Percentiles rank a stretch among this genome's conserved stretches.
Evolutionary conservation across 306 rosid genomes (phyloP).

Genomic region (Dalbergia cultrata): DNA sequence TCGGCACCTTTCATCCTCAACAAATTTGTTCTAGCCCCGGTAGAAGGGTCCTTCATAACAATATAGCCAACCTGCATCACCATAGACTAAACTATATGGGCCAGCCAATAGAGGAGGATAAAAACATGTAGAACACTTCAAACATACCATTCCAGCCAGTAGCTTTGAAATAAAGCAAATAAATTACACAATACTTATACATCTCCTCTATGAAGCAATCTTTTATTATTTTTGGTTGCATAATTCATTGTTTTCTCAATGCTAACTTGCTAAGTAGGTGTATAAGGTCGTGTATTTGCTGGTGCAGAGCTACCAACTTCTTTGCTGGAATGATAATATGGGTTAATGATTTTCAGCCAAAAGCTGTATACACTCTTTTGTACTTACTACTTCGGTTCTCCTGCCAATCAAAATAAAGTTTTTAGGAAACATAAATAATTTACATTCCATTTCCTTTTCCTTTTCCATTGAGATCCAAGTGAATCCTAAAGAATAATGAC

Average conservation of each 20-base stretch:
- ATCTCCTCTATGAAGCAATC: slow-evolving; percentile 5
- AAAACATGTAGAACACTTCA: slow-evolving; percentile 1
- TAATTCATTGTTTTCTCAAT: too few species aligned
- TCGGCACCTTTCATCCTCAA: slow-evolving; percentile 84
- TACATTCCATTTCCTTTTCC: too few species aligned
- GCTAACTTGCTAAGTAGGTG: not conserved
- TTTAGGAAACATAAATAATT: too few species aligned
- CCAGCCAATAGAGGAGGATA: slow-evolving; percentile 11
- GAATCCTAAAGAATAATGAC: too few species aligned
- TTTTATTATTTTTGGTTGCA: not conserved
- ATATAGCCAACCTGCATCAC: slow-evolving; percentile 86
- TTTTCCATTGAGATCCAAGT: too few species aligned
- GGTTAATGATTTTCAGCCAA: slow-evolving; percentile 10
- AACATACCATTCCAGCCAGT: slow-evolving; percentile 19
- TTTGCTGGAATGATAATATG: not conserved
- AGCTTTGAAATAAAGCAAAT: not conserved
- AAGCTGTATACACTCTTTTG: not conserved
- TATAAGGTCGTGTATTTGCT: not conserved
- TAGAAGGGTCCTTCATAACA: slow-evolving; percentile 80
- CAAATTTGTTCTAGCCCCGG: slow-evolving; percentile 68
- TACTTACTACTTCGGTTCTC: too few species aligned
- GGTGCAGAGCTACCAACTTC: not conserved
- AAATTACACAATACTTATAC: not conserved
- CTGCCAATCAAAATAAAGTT: too few species aligned
- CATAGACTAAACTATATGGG: not conserved